These are phyloP conservation scores for Fusarium sp. DNA, from an alignment of 2,329 filamentous ascomycete genomes.

Conservation along the genomic window DNA sequence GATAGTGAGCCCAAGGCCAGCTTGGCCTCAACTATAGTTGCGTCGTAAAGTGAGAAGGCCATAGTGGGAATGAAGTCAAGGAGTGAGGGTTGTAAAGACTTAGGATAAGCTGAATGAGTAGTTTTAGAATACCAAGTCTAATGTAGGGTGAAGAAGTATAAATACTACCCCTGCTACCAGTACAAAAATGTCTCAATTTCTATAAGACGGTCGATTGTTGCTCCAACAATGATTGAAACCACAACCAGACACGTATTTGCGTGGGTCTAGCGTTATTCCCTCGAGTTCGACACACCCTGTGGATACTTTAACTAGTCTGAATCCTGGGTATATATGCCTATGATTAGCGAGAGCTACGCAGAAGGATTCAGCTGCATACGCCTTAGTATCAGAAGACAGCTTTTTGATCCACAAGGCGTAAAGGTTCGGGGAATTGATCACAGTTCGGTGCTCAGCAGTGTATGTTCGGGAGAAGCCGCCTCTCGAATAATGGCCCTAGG, in stretches of 20 bases:
- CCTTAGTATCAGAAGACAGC: background rate
- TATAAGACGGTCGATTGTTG: background rate
- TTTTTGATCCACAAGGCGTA: background rate
- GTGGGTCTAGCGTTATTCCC: background rate
- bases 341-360: background rate
- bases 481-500: background rate
- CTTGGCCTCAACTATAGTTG: slow-evolving; percentile 48
- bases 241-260: background rate
- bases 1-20: slow-evolving; percentile 45
- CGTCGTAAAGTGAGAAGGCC: slow-evolving; percentile 51
- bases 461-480: background rate
- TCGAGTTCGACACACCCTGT: background rate
- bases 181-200: slow-evolving; percentile 12
- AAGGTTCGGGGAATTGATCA: background rate
- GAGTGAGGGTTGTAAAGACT: background rate
- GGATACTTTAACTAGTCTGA: background rate
- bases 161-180: background rate
- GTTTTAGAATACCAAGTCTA: background rate
- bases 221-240: slow-evolving; percentile 1
- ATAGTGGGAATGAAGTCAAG: slow-evolving; percentile 13
- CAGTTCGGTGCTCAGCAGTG: background rate
- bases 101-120: background rate
- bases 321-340: background rate
- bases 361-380: background rate
- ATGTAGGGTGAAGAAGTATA: background rate